phyloP scores from a whole-genome alignment of 1,284 basidiomycete species.

The Taiwanofungus camphoratus region DNA sequence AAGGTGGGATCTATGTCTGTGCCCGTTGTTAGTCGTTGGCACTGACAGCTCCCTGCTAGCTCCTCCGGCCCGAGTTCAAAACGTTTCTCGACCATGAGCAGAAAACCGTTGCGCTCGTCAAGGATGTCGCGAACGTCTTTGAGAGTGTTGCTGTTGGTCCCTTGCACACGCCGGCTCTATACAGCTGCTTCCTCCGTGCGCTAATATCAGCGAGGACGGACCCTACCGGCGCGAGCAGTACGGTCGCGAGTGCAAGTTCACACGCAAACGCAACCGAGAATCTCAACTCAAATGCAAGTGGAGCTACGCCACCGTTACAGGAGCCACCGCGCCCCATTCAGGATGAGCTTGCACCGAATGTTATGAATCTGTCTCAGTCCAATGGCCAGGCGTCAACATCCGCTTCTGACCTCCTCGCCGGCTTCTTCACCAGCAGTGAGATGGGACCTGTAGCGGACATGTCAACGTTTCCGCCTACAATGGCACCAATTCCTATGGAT shows the following conservation, averaged over 20 bases:
- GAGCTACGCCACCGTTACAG: too few species aligned
- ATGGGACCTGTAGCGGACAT: conserved; percentile 77
- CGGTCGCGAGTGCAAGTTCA: background rate
- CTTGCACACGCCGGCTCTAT: conserved; percentile 80
- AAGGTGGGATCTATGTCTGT: conserved; percentile 50
- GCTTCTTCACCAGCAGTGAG: conserved; percentile 69
- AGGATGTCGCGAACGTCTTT: conserved; percentile 75
- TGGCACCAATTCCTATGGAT: conserved; percentile 49
- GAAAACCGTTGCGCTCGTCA: conserved; percentile 66
- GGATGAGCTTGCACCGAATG: background rate
- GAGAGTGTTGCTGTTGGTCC: conserved; percentile 71
- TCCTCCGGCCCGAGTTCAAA: conserved; percentile 78
- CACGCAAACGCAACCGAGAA: too few species aligned
- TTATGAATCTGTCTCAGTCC: background rate
- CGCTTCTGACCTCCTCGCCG: conserved; percentile 22
- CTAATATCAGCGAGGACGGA: background rate
- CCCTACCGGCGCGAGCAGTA: background rate
- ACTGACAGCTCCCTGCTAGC: conserved; percentile 36
- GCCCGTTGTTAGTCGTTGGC: too few species aligned
- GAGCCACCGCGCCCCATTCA: too few species aligned
- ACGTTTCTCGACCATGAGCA: conserved; percentile 71
- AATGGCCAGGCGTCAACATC: conserved; percentile 2
- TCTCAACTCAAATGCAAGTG: too few species aligned
- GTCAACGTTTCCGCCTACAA: conserved; percentile 76
- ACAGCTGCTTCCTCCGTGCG: conserved; percentile 74